phyloP scores from a whole-genome alignment of 2,329 filamentous ascomycete genomes.

The Nannizziopsis arthrosporioides region DNA sequence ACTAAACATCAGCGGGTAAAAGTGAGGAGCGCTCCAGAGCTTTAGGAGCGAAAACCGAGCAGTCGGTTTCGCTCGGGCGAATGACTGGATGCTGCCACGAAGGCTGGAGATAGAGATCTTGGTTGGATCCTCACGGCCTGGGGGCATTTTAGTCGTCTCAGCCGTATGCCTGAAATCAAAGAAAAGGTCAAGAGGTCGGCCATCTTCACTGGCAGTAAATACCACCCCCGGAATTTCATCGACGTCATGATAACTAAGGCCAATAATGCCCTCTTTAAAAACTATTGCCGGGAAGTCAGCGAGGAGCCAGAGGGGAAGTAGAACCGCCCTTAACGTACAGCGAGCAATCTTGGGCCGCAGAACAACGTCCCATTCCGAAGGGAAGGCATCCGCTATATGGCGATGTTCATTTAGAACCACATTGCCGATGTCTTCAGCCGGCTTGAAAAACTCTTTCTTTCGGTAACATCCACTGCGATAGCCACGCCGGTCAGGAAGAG shows the following conservation, averaged over 20 bases:
- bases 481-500: constrained; percentile 29
- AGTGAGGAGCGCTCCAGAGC: constrained; percentile 40
- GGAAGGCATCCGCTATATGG: constrained; percentile 22
- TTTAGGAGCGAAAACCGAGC: constrained; percentile 36
- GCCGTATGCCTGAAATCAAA: constrained; percentile 30
- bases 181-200: constrained; percentile 33
- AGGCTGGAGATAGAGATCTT: constrained; percentile 27
- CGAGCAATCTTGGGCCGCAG: constrained; percentile 34
- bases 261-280: constrained; percentile 38
- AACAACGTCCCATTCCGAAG: constrained; percentile 32
- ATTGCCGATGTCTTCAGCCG: constrained; percentile 1
- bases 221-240: constrained; percentile 27
- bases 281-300: constrained; percentile 21
- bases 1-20: constrained; percentile 40
- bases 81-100: constrained; percentile 18
- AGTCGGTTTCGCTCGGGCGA: constrained; percentile 2
- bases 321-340: constrained; percentile 16
- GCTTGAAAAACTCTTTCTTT: constrained; percentile 22
- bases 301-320: background rate
- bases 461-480: constrained; percentile 29
- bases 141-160: constrained; percentile 18
- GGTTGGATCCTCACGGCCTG: constrained; percentile 25
- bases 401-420: constrained; percentile 27
- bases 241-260: constrained; percentile 5
- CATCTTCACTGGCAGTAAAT: constrained; percentile 29